A percentile compares a stretch with the other conserved stretches of the same genome.
phyloP scores from a whole-genome alignment of 768 basidiomycete species.

The Russula sp. region DNA sequence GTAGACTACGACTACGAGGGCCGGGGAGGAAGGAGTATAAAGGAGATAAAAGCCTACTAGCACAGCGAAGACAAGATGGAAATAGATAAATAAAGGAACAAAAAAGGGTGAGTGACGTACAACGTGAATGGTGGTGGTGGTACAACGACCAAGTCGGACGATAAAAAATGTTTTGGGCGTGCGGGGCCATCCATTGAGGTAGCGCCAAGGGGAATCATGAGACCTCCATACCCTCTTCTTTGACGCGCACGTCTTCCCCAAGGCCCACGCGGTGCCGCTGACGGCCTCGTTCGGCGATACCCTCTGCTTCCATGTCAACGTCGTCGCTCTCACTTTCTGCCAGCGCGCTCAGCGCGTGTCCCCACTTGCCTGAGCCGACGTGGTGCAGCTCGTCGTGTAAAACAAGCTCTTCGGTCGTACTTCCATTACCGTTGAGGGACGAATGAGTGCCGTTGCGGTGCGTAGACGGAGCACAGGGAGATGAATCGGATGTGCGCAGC shows the following conservation, averaged over 20 bases:
- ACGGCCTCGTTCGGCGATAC: conserved; percentile 13
- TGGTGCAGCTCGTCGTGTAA: conserved; percentile 18
- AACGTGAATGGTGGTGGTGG: background rate
- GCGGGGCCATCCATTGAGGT: background rate
- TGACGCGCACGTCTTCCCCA: conserved; percentile 17
- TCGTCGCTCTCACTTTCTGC: conserved; percentile 23
- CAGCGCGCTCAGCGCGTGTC: conserved; percentile 8
- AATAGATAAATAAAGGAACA: conserved; percentile 15
- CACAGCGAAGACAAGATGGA: conserved; percentile 15
- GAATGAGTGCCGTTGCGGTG: conserved; percentile 6
- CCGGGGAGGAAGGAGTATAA: background rate
- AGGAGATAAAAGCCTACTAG: conserved; percentile 9
- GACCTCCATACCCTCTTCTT: conserved; percentile 23
- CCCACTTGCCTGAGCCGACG: conserved; percentile 19
- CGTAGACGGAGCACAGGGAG: background rate
- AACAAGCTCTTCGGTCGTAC: conserved; percentile 9
- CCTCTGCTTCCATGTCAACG: conserved; percentile 16
- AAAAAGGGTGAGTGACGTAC: conserved; percentile 6
- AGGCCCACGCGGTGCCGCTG: conserved; percentile 18
- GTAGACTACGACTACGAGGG: background rate
- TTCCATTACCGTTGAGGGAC: conserved; percentile 10
- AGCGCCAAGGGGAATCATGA: conserved; percentile 16
- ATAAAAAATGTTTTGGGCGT: background rate
- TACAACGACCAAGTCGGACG: conserved; percentile 2
- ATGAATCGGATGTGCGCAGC: conserved; percentile 4